Conservation (phyloP, 129 eudicot genomes). For the Silybum marianum region DNA sequence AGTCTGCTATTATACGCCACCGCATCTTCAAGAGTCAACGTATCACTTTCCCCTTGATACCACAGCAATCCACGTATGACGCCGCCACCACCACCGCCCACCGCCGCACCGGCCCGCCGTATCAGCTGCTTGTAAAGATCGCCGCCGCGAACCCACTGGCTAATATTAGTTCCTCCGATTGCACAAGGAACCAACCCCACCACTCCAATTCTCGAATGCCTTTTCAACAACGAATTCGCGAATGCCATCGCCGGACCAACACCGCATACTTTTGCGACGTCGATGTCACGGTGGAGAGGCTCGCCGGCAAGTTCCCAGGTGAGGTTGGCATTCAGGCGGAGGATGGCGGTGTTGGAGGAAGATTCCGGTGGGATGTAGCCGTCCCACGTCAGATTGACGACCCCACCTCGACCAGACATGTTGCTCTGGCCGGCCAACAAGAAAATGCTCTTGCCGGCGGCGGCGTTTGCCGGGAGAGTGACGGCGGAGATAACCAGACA, state of each 20-base stretch:
- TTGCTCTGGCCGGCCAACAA: conserved; percentile 90
- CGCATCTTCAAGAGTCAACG: conserved; percentile 41
- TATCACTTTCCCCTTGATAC: conserved; percentile 83
- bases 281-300: conserved; percentile 79
- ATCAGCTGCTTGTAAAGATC: conserved; percentile 47
- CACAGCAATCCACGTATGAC: conserved; percentile 50
- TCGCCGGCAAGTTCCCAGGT: conserved; percentile 68
- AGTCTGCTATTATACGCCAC: conserved; percentile 42
- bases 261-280: conserved; percentile 53
- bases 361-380: conserved; percentile 57
- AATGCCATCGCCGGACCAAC: conserved; percentile 83
- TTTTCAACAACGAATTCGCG: conserved; percentile 47
- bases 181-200: conserved; percentile 91
- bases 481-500: conserved; percentile 28
- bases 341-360: conserved; percentile 37
- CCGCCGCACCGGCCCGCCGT: conserved; percentile 46
- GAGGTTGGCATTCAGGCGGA: conserved; percentile 51
- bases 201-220: conserved; percentile 39
- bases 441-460: conserved; percentile 43
- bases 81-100: conserved; percentile 43
- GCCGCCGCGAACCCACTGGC: conserved; percentile 60
- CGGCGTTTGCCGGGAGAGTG: not conserved
- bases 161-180: conserved; percentile 61
- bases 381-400: conserved; percentile 64
- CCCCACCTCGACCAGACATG: conserved; percentile 93